Evolutionary conservation across 805 yeast species (phyloP), one percentile per base, ranked within the genome.

Genomic region (Ogataea populi-albae): DNA sequence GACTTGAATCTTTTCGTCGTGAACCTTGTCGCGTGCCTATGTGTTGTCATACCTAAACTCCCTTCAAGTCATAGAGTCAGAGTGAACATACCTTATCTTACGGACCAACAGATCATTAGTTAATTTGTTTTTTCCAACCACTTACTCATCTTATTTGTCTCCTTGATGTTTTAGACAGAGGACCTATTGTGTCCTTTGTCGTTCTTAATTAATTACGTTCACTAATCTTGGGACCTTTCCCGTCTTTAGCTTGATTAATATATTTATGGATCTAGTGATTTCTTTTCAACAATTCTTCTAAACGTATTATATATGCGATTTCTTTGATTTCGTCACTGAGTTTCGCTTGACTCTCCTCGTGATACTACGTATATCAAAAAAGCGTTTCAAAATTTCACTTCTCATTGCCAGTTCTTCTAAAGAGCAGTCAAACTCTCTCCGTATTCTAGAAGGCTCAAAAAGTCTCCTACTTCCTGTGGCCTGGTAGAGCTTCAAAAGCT

Each of bases 1-100:
- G 91, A 87, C 57, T 64, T 87, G 45, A 77, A 77, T 47, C 71
- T 82, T 55, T 93, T 91, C 59, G 65, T 86, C 14, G 70, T 86
- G 50, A 91, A 93, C 62, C 78, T 86, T 4, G 68, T 82, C 29
- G 81, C 91, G 33, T 86, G 96, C 54, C 68, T 89, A 35, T 69
- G 88, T 46, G 95, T 88, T 19, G 95, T 91, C 23, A 74, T 91
- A 29, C 98, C 98, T 35, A 91, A 91, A 59, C 71, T 91, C 50
- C 96, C 98, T 18, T 69, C 77, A 34, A 72, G 87, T 37, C 93
- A 84, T 61, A 73, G 91, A 58, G 70, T 84, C 50, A 77, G 94
- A 68, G 82, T 84, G 25, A 66, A 70, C 27, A 70, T 73, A 35
- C 77, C 79, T 12, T 68, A 67, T 37, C 55, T 72, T 30, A 68